Base-by-base conservation (phyloP, 116 monocot species). In the Trichopus zeylanicus region DNA sequence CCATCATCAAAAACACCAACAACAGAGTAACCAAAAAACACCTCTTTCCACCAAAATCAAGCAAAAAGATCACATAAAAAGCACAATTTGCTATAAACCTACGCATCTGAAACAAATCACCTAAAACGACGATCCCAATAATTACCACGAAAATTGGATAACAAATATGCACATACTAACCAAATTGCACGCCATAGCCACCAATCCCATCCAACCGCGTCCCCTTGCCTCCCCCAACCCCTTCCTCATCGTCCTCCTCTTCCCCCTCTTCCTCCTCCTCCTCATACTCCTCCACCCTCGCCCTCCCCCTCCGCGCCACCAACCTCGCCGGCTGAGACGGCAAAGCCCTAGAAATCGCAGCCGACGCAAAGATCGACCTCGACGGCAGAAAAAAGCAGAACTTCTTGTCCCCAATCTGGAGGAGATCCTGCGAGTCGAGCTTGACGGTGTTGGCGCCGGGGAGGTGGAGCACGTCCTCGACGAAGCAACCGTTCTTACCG, bases 401-500 rank as follows among this genome's bases (percentile, higher is more conserved):
- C 55, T 68, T 73, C 59, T 78, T 78, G 48, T 78, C 78, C 24
- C 78, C 78, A 47, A 78, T 73, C 64, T 78, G 78, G 20, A 78
- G 68, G 11, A 78, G 68, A 34, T 78, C 78, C 54, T 73, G 78
- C 1, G 78, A 78, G 15, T 78, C 78, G 39, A 78, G 73, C 68
- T 78, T 78, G 18, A 78, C 78, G 21, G 72, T 73, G 23, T 68
- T 54, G 19, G 64, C 68, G 9, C 68, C 78, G 25, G 78, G 78
- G 24, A 78, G 68, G 54, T 78, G 78, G 48, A 73, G 68, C 16
- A 78, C 78, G 19, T 73, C 78, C 60, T 78, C 78, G 59, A 78
- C 78, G 60, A 68, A 64, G 68, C 78, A 78, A 18, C 78, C 78
- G 60, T 78, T 78, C 64, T 78, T 78, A 4, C 78, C 78, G 59